Evolutionary conservation across 345 rosid species (phyloP), one percentile per base, ranked within the genome.

Genomic region (Draba incana): DNA sequence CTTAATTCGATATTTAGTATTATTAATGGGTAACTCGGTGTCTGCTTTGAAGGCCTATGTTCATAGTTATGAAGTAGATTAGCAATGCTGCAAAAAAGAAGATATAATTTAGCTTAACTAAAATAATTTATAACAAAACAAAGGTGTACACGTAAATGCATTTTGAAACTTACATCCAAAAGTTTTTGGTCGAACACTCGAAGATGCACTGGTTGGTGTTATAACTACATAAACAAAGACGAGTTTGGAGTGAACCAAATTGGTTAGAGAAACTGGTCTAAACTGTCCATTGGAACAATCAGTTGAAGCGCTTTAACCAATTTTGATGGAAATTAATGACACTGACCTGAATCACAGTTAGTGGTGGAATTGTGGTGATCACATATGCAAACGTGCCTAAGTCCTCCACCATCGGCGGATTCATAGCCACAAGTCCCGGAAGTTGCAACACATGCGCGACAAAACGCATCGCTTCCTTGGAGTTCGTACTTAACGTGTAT

Each of bases 361-460:
- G 92, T 84, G 2, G 97, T 84, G 68, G 97, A 86, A 72, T 91
- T 94, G 33, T 71, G 68, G 69, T 71, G 43, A 16, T 80, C 82
- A 10, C 97, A 93, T 76, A 93, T 88, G 69, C 97, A 90, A 62
- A 87, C 52, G 58, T 93, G 94, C 50, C 77, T 80, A 16, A 87
- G 72, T 13, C 87, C 89, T 8, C 88, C 88, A 23, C 90, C 86
- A 10, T 67, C 45, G 9, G 83, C 87, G 47, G 74, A 54, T 63
- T 76, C 71, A 27, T 83, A 88, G 8, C 96, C 98, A 66, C 97
- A 90, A 5, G 86, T 80, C 46, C 97, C 97, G 0, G 92, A 88
- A 1, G 96, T 90, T 7, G 91, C 97, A 76, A 85, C 88, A 61
- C 97, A 90, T 11, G 90, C 94, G 8, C 90, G 72, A 57, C 94